These are phyloP conservation scores for Epichloe typhina DNA, from an alignment of 2,329 filamentous ascomycete species.

Conservation along the genomic window DNA sequence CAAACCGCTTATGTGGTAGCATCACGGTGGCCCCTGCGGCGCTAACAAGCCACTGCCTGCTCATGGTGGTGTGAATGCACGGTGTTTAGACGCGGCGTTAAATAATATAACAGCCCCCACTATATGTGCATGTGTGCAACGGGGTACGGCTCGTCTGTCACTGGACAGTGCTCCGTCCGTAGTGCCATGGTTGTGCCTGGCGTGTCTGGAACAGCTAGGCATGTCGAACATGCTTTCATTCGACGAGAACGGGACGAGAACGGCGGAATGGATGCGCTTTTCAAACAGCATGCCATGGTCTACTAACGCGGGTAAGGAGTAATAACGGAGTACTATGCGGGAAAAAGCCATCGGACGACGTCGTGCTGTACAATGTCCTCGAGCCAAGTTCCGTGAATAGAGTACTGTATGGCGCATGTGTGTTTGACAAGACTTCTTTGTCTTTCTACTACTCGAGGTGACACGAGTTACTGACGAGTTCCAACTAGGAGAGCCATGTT, in stretches of 20 bases:
- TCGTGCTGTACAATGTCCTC: too few relatives aligned
- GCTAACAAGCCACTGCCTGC: background rate
- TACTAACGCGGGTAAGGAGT: too few relatives aligned
- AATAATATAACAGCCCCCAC: background rate
- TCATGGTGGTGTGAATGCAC: background rate
- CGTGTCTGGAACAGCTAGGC: too few relatives aligned
- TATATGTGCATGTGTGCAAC: background rate
- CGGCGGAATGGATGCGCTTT: too few relatives aligned
- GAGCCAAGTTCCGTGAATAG: too few relatives aligned
- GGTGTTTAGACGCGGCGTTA: constrained; percentile 3
- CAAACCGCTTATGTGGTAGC: background rate
- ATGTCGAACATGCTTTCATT: too few relatives aligned
- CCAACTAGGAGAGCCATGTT: background rate
- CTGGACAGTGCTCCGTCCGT: background rate
- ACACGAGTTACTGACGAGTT: background rate
- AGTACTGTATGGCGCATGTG: background rate
- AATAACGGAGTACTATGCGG: too few relatives aligned
- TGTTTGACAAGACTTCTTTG: background rate
- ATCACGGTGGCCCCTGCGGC: background rate
- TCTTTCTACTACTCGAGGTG: background rate
- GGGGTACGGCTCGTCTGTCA: background rate
- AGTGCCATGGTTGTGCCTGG: background rate
- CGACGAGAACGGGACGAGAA: too few relatives aligned
- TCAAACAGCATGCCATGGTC: too few relatives aligned
- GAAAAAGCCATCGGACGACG: too few relatives aligned